Evolutionary conservation across 495 filamentous ascomycete species (phyloP), one percentile per base, ranked within the genome.

Genomic region (Hyaloscypha bicolor): DNA sequence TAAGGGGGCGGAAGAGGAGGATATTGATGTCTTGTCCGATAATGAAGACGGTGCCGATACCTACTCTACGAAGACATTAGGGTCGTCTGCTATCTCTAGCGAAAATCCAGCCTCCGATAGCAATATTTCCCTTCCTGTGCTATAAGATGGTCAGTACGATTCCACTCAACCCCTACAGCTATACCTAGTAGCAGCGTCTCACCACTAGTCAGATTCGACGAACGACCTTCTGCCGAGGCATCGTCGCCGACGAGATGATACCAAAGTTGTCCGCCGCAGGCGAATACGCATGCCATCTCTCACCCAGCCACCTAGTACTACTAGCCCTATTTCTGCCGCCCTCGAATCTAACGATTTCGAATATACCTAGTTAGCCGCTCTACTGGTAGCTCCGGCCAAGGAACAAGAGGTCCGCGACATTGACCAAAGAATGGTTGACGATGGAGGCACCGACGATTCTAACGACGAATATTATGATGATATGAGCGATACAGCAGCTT

Each of bases 211-310:
- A 62, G 59, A 62, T 31, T 67, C 62, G 65, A 55, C 57, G 29
- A 67, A 62, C 65, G 65, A 45, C 45, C 45, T n/a, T 67, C 42
- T 67, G 58, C 45, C 39, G 55, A 66, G 55, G 32, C 64, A 60
- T 60, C 37, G 5, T 53, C 64, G 42, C 64, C 37, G 29, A 60
- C 57, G 64, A 66, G 35, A 37, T 64, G 52, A 60, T 59, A 66
- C 64, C 55, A 66, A 42, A 59, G 35, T 60, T 60, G 53, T 39
- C 64, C 55, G 53, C 55, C 64, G 56, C 64, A 66, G 60, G 33
- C 55, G 64, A 60, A 39, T 29, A 60, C 64, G 64, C 55, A 66
- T 31, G 39, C 21, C 5, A 55, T 2, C 25, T 63, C 61, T 29
- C 39, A 60, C 33, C 58, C 39, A 30, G 42, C 58, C 22, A 31